A percentile compares a stretch with the other conserved stretches of the same genome.
phyloP scores from a whole-genome alignment of 495 filamentous ascomycete genomes.

The Hyaloscypha finlandica region DNA sequence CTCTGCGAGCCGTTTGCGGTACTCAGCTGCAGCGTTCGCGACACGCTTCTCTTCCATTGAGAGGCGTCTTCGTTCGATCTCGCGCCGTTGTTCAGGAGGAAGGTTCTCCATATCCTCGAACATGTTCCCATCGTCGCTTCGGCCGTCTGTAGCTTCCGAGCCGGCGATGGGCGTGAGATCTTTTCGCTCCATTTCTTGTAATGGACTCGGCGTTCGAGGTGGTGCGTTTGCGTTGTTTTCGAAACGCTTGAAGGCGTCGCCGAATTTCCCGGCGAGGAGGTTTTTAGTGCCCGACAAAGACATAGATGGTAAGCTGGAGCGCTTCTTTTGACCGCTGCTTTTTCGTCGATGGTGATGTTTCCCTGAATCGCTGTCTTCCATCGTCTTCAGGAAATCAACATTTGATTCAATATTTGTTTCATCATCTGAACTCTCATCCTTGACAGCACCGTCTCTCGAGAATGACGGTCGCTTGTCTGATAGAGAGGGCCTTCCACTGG shows the following conservation, averaged over 20 bases:
- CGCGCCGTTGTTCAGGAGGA: slow-evolving; percentile 85
- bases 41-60: slow-evolving; percentile 92
- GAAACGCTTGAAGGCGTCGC: slow-evolving; percentile 93
- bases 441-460: slow-evolving; percentile 24
- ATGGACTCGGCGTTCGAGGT: slow-evolving; percentile 55
- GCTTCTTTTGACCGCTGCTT: slow-evolving; percentile 62
- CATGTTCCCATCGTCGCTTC: slow-evolving; percentile 64
- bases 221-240: slow-evolving; percentile 61
- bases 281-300: slow-evolving; percentile 68
- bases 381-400: slow-evolving; percentile 81
- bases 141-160: slow-evolving; percentile 72
- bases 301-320: slow-evolving; percentile 73
- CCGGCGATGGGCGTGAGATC: slow-evolving; percentile 72
- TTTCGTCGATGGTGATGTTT: slow-evolving; percentile 70
- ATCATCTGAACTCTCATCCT: slow-evolving; percentile 48
- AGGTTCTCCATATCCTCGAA: slow-evolving; percentile 66
- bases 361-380: slow-evolving; percentile 71
- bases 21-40: slow-evolving; percentile 87
- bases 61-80: slow-evolving; percentile 82
- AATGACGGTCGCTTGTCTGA: slow-evolving; percentile 22
- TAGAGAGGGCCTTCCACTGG: slow-evolving; percentile 23
- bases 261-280: slow-evolving; percentile 87
- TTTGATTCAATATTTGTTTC: slow-evolving; percentile 78
- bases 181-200: slow-evolving; percentile 51
- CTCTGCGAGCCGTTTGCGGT: slow-evolving; percentile 74